Evolutionary conservation across 2,329 filamentous ascomycete genomes (phyloP).

Genomic region (Monilinia fructicola): DNA sequence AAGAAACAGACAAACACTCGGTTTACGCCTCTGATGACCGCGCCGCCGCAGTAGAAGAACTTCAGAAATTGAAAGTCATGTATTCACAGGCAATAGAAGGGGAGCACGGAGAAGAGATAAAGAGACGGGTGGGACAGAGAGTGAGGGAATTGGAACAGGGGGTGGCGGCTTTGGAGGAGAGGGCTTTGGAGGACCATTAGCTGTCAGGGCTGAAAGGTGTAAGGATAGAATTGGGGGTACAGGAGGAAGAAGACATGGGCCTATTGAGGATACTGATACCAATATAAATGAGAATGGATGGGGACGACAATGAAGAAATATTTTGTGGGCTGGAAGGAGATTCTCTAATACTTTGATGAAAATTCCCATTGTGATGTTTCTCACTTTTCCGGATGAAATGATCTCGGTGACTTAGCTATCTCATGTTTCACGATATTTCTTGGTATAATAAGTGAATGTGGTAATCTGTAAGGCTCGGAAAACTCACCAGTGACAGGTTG

Average conservation of each 20-base stretch:
- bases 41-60: slow-evolving; percentile 47
- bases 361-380: neutral
- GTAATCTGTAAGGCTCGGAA: neutral
- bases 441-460: neutral
- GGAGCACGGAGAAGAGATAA: slow-evolving; percentile 45
- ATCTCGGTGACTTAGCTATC: neutral
- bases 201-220: too few species aligned
- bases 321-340: neutral
- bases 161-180: slow-evolving; percentile 45
- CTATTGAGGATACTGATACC: neutral
- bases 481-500: too few species aligned
- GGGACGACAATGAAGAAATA: neutral
- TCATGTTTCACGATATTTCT: neutral
- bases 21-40: slow-evolving; percentile 49
- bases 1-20: slow-evolving; percentile 47
- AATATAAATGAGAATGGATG: neutral
- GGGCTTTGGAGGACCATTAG: slow-evolving; percentile 40
- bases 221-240: neutral
- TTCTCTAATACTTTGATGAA: neutral
- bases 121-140: slow-evolving; percentile 46
- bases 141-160: slow-evolving; percentile 49
- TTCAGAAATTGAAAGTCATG: slow-evolving; percentile 43
- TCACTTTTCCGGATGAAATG: neutral
- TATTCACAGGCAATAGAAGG: slow-evolving; percentile 40
- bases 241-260: neutral